Base-by-base conservation (phyloP, 1,284 basidiomycete species). In the Pseudozyma sp. region DNA sequence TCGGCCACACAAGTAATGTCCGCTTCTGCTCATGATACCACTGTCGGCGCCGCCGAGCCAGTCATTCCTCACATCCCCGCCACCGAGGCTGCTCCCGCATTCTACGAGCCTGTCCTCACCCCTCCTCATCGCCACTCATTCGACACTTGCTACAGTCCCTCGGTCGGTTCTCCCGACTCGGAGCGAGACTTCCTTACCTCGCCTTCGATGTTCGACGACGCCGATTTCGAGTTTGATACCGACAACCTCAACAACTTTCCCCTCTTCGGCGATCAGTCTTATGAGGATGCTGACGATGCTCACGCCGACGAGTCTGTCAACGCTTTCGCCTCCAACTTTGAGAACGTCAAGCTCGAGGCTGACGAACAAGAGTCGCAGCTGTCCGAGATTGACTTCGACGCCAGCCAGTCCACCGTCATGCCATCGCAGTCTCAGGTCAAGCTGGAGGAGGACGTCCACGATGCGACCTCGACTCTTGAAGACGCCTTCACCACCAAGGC, bases 131-230 rank as follows among this genome's bases (percentile, higher is more conserved):
- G 57, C n/a, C 59, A 64, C 43, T 68, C 67, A 5, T 67, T 64
- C 58, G 68, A 76, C 52, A 58, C 52, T 8, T 70, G 64, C 60
- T 71, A 68, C 55, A 65, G 47, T 49, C 68, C 71, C 51, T 71
- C 73, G 31, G 64, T 54, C 6, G 72, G 62, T 43, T 76, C 73
- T 40, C 73, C 73, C 31, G 57, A 70, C 54, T 76, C 73, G 38
- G 63, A 67, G 35, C 73, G 73, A 21, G 73, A 76, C 59, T 76
- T 76, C 34, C 64, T 68, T 52, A 61, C 69, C 5, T 76, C 73
- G 21, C 73, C 73, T 14, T 76, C 68, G 13, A 43, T 71, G 53
- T 76, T 76, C 21, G 68, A 76, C 56, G 65, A 76, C 35, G 57
- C 49, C 47, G 68, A 68, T 53, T 71, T 76, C 21, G 69, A 71